phyloP scores from a whole-genome alignment of 371 early-diverging fungal species.

The Lichtheimia ramosa region DNA sequence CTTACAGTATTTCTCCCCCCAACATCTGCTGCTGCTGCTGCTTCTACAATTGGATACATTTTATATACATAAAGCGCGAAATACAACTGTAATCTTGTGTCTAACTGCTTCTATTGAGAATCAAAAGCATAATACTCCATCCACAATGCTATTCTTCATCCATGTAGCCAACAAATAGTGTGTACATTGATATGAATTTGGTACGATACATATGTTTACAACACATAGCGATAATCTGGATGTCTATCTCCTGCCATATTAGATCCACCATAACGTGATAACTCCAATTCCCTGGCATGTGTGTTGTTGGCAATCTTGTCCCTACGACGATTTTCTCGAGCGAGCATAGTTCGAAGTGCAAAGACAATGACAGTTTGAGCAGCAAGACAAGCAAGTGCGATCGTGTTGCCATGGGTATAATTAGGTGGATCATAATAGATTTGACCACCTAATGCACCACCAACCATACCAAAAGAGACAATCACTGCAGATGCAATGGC shows the following conservation, averaged over 20 bases:
- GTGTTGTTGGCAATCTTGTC: constrained; percentile 12
- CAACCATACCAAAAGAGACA: constrained; percentile 35
- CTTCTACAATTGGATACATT: no score
- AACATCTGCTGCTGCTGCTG: no score
- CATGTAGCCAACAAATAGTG: no score
- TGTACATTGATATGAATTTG: no score
- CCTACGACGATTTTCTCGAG: constrained; percentile 24
- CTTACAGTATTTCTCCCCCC: background rate
- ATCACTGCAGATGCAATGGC: constrained; percentile 38
- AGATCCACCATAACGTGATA: constrained; percentile 27
- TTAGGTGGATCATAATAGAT: constrained; percentile 22
- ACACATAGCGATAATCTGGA: constrained; percentile 40
- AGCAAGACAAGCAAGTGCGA: constrained; percentile 18
- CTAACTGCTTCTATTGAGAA: no score
- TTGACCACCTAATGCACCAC: constrained; percentile 41
- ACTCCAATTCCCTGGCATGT: constrained; percentile 17
- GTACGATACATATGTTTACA: constrained; percentile 16
- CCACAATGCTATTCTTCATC: no score
- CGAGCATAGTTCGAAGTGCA: constrained; percentile 17
- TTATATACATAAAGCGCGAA: no score
- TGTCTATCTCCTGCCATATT: constrained; percentile 45
- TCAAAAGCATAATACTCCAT: no score
- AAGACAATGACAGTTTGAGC: constrained; percentile 27
- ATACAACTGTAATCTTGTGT: background rate
- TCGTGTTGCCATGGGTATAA: constrained; percentile 17